Conservation (phyloP, 2,329 filamentous ascomycete species). For the Cucurbitaria berberidis region DNA sequence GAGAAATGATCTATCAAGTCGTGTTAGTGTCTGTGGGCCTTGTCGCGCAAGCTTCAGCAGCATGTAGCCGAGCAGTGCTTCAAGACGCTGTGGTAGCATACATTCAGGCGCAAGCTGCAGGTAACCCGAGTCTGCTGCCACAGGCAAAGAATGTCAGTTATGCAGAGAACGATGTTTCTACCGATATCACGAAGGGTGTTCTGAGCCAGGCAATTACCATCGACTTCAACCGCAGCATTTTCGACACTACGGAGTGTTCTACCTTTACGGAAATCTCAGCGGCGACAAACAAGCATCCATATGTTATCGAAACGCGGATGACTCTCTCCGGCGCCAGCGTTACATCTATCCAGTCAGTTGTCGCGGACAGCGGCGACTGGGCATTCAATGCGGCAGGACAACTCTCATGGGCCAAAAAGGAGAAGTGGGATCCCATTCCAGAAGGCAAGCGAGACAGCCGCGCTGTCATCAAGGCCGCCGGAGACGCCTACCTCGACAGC, state of each 20-base stretch:
- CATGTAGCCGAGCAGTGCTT: slow-evolving; percentile 22
- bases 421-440: slow-evolving; percentile 23
- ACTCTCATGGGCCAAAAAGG: slow-evolving; percentile 14
- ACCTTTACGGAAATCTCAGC: slow-evolving; percentile 28
- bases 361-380: slow-evolving; percentile 30
- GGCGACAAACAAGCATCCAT: slow-evolving; percentile 24
- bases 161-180: slow-evolving; percentile 21
- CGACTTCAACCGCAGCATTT: slow-evolving; percentile 24
- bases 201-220: slow-evolving; percentile 19
- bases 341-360: slow-evolving; percentile 18
- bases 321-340: slow-evolving; percentile 14
- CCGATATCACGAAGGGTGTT: slow-evolving; percentile 15
- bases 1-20: not conserved
- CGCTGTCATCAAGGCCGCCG: slow-evolving; percentile 26
- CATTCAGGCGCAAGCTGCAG: slow-evolving; percentile 22
- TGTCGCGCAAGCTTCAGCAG: slow-evolving; percentile 12
- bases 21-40: slow-evolving; percentile 1
- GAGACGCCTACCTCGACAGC: slow-evolving; percentile 33
- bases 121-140: slow-evolving; percentile 14
- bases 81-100: slow-evolving; percentile 18
- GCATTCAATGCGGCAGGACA: slow-evolving; percentile 26
- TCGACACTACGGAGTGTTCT: slow-evolving; percentile 28
- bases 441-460: slow-evolving; percentile 18
- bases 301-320: slow-evolving; percentile 28
- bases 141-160: slow-evolving; percentile 16